A percentile compares a stretch with the other conserved stretches of the same genome.
Evolutionary conservation across 768 basidiomycete species (phyloP).

Genomic region (Leccinellum albellum): DNA sequence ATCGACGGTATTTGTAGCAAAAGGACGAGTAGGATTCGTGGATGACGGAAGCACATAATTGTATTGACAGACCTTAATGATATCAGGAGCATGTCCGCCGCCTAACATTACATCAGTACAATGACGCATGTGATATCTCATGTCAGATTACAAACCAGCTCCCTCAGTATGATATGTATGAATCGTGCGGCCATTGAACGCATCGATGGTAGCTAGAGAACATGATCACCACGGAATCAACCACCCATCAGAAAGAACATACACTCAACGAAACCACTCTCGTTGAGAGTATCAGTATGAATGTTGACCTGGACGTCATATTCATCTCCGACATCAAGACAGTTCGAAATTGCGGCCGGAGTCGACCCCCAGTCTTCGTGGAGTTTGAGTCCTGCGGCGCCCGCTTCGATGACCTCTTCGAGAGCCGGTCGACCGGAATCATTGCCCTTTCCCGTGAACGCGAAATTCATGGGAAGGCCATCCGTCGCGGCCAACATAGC

Average conservation of each 20-base stretch:
- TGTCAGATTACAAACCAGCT: slow-evolving; percentile 52
- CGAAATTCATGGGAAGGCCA: slow-evolving; percentile 85
- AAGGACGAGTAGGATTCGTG: slow-evolving; percentile 95
- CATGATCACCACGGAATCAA: slow-evolving; percentile 6
- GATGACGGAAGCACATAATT: slow-evolving; percentile 92
- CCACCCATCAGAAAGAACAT: slow-evolving; percentile 21
- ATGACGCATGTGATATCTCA: background rate
- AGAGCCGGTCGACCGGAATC: slow-evolving; percentile 74
- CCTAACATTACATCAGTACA: slow-evolving; percentile 38
- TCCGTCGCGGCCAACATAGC: slow-evolving; percentile 94
- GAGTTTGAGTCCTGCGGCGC: slow-evolving; percentile 86
- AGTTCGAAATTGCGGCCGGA: slow-evolving; percentile 73
- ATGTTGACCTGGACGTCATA: slow-evolving; percentile 96
- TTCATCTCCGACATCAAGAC: slow-evolving; percentile 78
- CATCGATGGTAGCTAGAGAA: slow-evolving; percentile 71
- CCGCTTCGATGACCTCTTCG: slow-evolving; percentile 78
- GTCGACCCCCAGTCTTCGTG: slow-evolving; percentile 98
- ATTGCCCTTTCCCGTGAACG: slow-evolving; percentile 95
- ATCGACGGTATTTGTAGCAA: slow-evolving; percentile 85
- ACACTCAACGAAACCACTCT: slow-evolving; percentile 97
- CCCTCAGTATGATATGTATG: slow-evolving; percentile 98
- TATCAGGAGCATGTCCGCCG: slow-evolving; percentile 96
- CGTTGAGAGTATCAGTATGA: slow-evolving; percentile 96
- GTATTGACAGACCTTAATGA: slow-evolving; percentile 92
- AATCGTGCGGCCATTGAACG: slow-evolving; percentile 87